These are phyloP conservation scores for Aureobasidium lini DNA, from an alignment of 2,329 filamentous ascomycete genomes.

Conservation along the genomic window DNA sequence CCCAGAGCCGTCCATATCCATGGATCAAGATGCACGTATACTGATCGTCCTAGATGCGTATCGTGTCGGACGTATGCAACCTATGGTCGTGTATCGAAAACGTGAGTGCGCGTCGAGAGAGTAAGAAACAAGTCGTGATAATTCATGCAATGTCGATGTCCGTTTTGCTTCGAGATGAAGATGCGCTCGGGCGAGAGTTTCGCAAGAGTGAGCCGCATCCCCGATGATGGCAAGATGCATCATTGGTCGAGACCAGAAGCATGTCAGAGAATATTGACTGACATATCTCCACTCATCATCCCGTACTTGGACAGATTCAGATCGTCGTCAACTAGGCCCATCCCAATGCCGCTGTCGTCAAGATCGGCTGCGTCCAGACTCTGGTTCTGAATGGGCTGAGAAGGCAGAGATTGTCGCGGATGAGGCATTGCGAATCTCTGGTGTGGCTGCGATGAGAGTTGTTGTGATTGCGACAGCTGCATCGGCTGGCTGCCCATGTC, in stretches of 20 bases:
- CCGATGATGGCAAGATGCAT: neutral
- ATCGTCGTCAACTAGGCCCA: conserved; percentile 30
- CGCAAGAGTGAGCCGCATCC: neutral
- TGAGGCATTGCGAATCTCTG: conserved; percentile 2
- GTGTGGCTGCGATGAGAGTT: conserved; percentile 11
- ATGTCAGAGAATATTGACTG: conserved; percentile 3
- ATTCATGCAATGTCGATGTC: conserved; percentile 6
- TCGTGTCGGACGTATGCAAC: conserved; percentile 3
- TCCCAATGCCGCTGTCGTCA: conserved; percentile 32
- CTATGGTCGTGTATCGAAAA: neutral
- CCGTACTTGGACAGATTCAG: conserved; percentile 18
- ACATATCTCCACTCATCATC: conserved; percentile 3
- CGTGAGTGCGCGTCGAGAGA: conserved; percentile 2
- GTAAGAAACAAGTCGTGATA: conserved; percentile 11
- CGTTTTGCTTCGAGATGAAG: neutral
- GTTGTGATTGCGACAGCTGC: conserved; percentile 17
- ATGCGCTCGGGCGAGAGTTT: neutral
- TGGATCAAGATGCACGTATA: conserved; percentile 10
- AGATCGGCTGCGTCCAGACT: conserved; percentile 24
- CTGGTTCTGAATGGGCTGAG: conserved; percentile 13
- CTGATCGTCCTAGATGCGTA: neutral
- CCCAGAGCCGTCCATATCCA: conserved; percentile 3
- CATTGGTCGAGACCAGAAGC: neutral
- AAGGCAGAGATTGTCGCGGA: conserved; percentile 17
- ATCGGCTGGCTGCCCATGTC: conserved; percentile 11